Percentiles rank a stretch among this genome's conserved stretches.
phyloP scores from a whole-genome alignment of 176 grass and related monocot species.

The Avena insularis region DNA sequence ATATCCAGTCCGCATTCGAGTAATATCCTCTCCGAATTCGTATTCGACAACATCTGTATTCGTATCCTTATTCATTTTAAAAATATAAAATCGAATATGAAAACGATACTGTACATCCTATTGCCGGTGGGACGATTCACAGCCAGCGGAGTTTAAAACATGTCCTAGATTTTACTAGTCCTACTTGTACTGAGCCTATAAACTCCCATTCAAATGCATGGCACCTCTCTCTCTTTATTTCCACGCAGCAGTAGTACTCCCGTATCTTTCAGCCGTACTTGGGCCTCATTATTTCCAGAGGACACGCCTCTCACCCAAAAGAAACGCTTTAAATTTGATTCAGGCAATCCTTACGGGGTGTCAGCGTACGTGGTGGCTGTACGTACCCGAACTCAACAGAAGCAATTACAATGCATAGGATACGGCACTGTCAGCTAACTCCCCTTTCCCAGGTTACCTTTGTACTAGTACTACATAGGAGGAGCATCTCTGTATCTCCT shows the following conservation, averaged over 20 bases:
- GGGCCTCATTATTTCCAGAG: not conserved
- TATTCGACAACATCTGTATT: too few species aligned
- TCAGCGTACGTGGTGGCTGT: not conserved
- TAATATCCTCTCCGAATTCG: too few species aligned
- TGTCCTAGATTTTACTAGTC: too few species aligned
- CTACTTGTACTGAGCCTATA: not conserved
- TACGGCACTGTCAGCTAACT: not conserved
- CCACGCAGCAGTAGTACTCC: not conserved
- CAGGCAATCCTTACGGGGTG: not conserved
- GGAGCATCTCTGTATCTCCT: too few species aligned
- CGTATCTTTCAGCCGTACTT: not conserved
- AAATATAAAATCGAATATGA: too few species aligned
- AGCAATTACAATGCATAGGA: not conserved
- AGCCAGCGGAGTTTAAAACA: too few species aligned
- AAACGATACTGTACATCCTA: too few species aligned
- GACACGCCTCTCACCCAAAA: not conserved
- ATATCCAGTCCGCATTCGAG: too few species aligned
- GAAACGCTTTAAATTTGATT: not conserved
- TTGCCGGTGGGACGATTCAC: too few species aligned
- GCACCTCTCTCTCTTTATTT: not conserved
- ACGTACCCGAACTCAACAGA: not conserved
- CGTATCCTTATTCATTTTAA: too few species aligned
- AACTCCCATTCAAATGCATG: slow-evolving; percentile 16
- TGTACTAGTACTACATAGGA: not conserved
- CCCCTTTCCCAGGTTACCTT: not conserved